Percentiles rank a stretch among this genome's conserved stretches.
Conservation (phyloP, 2,329 filamentous ascomycete genomes). For the Boeremia lycopersici region DNA sequence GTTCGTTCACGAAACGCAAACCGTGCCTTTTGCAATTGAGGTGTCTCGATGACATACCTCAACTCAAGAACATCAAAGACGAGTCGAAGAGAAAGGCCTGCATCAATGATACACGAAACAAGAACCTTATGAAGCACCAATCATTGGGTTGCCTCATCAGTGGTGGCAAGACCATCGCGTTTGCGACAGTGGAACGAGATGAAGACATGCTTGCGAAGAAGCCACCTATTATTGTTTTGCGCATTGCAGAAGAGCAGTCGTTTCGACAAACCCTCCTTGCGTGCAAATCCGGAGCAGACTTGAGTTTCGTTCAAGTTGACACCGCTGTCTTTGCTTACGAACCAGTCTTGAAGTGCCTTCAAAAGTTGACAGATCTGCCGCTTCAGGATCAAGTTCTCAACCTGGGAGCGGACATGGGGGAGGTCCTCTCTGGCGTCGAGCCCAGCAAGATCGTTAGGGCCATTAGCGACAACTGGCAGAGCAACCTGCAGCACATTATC, state of each 20-base stretch:
- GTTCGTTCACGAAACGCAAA: conserved; percentile 38
- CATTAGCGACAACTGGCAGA: conserved; percentile 24
- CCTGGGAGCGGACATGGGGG: conserved; percentile 17
- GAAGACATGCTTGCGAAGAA: conserved; percentile 48
- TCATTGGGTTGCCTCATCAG: conserved; percentile 67
- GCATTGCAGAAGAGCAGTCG: conserved; percentile 55
- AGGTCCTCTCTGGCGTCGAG: conserved; percentile 31
- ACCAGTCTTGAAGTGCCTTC: conserved; percentile 66
- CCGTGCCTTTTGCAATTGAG: conserved; percentile 50
- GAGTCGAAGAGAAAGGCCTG: conserved; percentile 52
- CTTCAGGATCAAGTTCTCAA: conserved; percentile 61
- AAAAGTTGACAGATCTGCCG: conserved; percentile 62
- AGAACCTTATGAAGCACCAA: conserved; percentile 62
- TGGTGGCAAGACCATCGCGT: conserved; percentile 60
- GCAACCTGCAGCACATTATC: conserved; percentile 29
- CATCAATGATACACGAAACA: conserved; percentile 52
- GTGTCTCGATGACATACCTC: conserved; percentile 53
- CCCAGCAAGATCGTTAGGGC: conserved; percentile 31
- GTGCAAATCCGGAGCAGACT: conserved; percentile 29
- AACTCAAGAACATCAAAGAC: conserved; percentile 42
- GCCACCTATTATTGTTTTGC: conserved; percentile 59
- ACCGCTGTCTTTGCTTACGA: conserved; percentile 73
- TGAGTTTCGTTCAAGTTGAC: conserved; percentile 65
- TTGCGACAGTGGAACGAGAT: conserved; percentile 65
- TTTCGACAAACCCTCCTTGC: conserved; percentile 55